Base-by-base conservation (phyloP, 805 yeast genomes). In the Ogataea naganishii region DNA sequence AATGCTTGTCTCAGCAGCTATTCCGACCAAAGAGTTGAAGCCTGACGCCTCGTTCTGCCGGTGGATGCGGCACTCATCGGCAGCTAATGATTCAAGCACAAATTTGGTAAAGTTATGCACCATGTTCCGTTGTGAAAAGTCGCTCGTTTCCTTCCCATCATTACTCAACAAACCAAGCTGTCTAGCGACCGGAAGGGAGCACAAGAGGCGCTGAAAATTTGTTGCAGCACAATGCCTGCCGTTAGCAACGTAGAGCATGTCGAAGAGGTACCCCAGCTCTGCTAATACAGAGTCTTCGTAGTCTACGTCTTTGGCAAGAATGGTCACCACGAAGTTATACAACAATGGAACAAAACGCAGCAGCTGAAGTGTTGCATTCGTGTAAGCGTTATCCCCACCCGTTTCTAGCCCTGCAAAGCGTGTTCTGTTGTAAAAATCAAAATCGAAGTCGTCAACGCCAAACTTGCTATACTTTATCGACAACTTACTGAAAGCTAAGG, bases 361-460 rank as follows among this genome's bases (percentile, higher is more conserved):
- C 7, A 89, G 49, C 50, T 92, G 96, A 6, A 92, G 41, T 17
- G 86, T 53, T 0, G 95, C 65, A 51, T 92, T 92, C 35, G 80
- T 72, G 45, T 75, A 77, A 0, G 92, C 69, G 43, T 82, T 83
- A 30, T 80, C 83, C 8, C 80, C 67, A 46, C 86, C 92, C 7
- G 86, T 79, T 51, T 92, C 97, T n/a, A 89, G 62, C 0, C 97
- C 96, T 2, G 96, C 73, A 32, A 63, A 78, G 2, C 47, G 37
- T 0, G 96, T 81, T 23, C 65, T 64, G 49, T 89, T 89, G 60
- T 80, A 89, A 44, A 76, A 80, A 31, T 72, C 77, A 50, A 92
- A 89, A 57, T 89, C 96, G 56, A 92, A 92, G 52, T 86, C 96
- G 42, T 80, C 85, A 18, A 92, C 86, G 17, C 98, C 98, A 53